phyloP scores from a whole-genome alignment of 2,329 filamentous ascomycete species.

The Gliomastix tumulicola region DNA sequence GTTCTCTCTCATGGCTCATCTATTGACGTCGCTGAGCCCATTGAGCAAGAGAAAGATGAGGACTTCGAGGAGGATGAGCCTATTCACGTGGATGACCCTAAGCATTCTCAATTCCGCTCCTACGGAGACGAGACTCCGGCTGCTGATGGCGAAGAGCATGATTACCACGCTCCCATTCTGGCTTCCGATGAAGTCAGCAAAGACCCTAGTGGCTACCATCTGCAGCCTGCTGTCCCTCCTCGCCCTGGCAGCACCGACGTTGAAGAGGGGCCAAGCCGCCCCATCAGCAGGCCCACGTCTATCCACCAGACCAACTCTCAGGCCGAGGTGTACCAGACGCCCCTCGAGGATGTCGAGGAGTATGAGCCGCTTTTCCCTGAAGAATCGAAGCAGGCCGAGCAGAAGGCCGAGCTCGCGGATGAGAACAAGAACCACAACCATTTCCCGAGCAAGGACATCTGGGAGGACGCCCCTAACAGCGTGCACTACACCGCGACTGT shows the following conservation, averaged over 20 bases:
- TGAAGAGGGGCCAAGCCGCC: conserved; percentile 53
- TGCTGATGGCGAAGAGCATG: conserved; percentile 51
- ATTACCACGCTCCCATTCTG: conserved; percentile 72
- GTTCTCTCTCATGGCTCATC: background rate
- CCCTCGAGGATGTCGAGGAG: conserved; percentile 81
- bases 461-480: conserved; percentile 92
- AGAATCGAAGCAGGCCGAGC: conserved; percentile 49
- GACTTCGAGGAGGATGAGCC: conserved; percentile 49
- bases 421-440: conserved; percentile 53
- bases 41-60: conserved; percentile 22
- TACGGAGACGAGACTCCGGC: conserved; percentile 33
- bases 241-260: conserved; percentile 52
- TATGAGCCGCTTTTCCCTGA: conserved; percentile 94
- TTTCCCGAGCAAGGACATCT: conserved; percentile 93
- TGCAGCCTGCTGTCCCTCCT: conserved; percentile 79
- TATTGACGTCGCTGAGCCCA: too few species aligned
- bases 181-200: conserved; percentile 83
- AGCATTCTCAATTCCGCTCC: conserved; percentile 27
- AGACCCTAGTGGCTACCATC: conserved; percentile 57
- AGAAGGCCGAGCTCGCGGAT: conserved; percentile 24
- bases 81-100: conserved; percentile 69
- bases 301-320: conserved; percentile 49
- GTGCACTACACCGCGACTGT: conserved; percentile 75
- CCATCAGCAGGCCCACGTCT: conserved; percentile 53
- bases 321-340: conserved; percentile 53